Evolutionary conservation across 352 stramenopile species (phyloP), one percentile per base, ranked within the genome.

Genomic region (Phytophthora aleatoria): DNA sequence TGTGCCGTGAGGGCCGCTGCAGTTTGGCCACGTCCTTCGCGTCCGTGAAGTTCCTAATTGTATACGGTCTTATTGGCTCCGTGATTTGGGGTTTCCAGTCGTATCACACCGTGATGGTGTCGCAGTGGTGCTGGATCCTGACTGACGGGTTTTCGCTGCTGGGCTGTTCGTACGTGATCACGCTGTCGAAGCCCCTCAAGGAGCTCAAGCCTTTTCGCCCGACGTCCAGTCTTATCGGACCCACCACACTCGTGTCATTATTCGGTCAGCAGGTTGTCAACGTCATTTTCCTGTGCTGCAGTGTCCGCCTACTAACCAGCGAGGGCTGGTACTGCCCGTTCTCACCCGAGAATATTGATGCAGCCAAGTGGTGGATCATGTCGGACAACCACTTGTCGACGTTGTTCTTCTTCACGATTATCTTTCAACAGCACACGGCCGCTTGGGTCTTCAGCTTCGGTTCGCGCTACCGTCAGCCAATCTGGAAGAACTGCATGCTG

Each of bases 1-100:
- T 98, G 30, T 85, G 90, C 10, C 81, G 75, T 51, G 92, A 98
- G 71, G 92, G 92, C 33, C 84, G 91, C 9, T 95, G 90, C 74
- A 85, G 82, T 47, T 52, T 98, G 26, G 77, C 90, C 6, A 96
- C 89, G 15, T 93, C 90, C 24, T 93, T 97, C 36, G 81, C 72
- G 11, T 82, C 73, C 10, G 85, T 97, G 62, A 97, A 97, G 67
- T 96, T 93, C 57, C 74, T 96, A 38, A 83, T 97, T 49, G 85
- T 97, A 64, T 97, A 97, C 66, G 90, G 90, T 9, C 65, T 96
- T 68, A 75, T 96, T 38, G 67, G 80, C 8, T 87, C 72, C 27
- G 74, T 81, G 15, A 64, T 91, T 27, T 79, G 91, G 10, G 70
- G 92, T 43, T 77, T 81, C 39, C 76, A 79, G 72, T 91, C 87